Evolutionary conservation across 495 filamentous ascomycete genomes (phyloP), one percentile per base, ranked within the genome.

Genomic region (Thozetella sp.): DNA sequence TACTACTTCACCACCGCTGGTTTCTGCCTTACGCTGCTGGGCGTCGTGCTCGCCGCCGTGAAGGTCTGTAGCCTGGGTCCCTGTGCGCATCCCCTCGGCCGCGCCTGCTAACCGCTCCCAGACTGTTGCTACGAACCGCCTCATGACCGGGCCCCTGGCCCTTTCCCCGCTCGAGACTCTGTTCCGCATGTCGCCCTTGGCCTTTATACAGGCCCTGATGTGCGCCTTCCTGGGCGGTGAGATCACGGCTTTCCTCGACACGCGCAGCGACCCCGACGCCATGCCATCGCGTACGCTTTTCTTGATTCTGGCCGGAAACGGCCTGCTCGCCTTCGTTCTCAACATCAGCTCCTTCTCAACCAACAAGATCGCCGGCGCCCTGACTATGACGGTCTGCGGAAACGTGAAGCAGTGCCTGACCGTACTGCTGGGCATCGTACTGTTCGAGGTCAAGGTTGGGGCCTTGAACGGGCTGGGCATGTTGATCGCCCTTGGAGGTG

Each of bases 331-430:
- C 4, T 82, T 86, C 53, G 56, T 74, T 2, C 75, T 86, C 3
- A 86, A 86, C 60, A 67, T 86, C 45, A 70, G 76, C 56, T 83
- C 78, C 2, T 85, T 86, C 67, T 74, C 77, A 25, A 79, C 84
- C 22, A 86, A 86, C 62, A 83, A 83, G 63, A 69, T 79, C 23
- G 77, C 81, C 3, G 84, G 84, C 9, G 83, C 83, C 6, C 59
- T 86, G 58, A 85, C 80, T 9, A 83, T 86, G 71, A 78, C 83
- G 1, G 83, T 86, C 3, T 80, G 76, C 22, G 84, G 77, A 27
- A 86, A 86, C 54, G 67, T 86, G 51, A 86, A 86, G 74, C 84
- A 86, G 69, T 80, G 76, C 55, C 59, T 87, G 46, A 85, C 83
- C 1, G 79, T 87, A n/a, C 54, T 82, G 34, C 52, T 86, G 25